These are phyloP conservation scores for Aspergillus piperis DNA, from an alignment of 2,329 filamentous ascomycete genomes.

Conservation along the genomic window DNA sequence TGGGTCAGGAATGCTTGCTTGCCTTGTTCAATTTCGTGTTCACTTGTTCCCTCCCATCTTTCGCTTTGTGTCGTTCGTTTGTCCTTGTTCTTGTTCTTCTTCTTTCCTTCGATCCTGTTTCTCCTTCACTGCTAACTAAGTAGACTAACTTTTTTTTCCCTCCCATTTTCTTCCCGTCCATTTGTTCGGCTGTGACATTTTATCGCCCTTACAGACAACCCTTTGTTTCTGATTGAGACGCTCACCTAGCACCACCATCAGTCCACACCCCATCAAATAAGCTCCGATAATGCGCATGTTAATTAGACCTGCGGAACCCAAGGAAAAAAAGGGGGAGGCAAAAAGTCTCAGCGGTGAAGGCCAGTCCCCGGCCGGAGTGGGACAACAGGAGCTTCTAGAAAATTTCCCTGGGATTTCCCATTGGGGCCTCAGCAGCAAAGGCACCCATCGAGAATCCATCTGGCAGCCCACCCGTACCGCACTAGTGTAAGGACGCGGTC, in stretches of 20 bases:
- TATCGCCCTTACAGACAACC: background rate
- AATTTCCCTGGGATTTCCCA: constrained; percentile 28
- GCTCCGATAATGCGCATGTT: background rate
- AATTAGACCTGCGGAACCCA: constrained; percentile 8
- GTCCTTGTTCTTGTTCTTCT: background rate
- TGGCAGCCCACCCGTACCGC: constrained; percentile 17
- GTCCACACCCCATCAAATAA: background rate
- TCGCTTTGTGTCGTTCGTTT: background rate
- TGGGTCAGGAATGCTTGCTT: background rate
- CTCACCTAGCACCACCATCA: background rate
- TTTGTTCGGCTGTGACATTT: background rate
- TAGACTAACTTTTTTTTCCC: background rate
- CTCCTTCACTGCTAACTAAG: background rate
- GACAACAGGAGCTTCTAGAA: constrained; percentile 26
- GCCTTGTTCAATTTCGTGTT: background rate
- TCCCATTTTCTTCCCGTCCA: background rate
- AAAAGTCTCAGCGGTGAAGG: constrained; percentile 16
- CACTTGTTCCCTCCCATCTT: background rate
- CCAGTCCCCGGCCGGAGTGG: constrained; percentile 1
- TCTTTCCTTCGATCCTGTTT: background rate
- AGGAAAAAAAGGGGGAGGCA: constrained; percentile 17
- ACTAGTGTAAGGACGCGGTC: constrained; percentile 19
- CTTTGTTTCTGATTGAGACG: background rate
- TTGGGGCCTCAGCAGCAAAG: constrained; percentile 13
- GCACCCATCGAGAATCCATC: constrained; percentile 7